Conservation (phyloP, 495 filamentous ascomycete genomes). For the Lasiosphaeris hirsuta region DNA sequence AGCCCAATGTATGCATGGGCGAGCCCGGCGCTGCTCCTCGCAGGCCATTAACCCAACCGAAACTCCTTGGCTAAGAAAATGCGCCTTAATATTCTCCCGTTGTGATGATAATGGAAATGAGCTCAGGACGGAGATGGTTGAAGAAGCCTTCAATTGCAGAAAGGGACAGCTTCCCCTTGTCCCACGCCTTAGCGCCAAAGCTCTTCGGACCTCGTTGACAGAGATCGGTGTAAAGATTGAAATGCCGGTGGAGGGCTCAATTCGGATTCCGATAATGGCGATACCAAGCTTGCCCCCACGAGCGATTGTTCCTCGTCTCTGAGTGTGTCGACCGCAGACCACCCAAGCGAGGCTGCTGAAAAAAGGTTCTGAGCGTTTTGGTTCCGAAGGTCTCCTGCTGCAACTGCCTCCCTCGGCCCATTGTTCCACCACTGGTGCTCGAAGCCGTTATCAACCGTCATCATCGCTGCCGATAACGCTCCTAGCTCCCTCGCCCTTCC, state of each 20-base stretch:
- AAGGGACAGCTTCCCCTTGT: too few species aligned
- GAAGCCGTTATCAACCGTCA: conserved; percentile 54
- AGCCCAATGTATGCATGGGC: too few species aligned
- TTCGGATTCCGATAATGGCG: conserved; percentile 10
- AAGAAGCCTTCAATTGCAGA: too few species aligned
- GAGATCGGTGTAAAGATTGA: conserved; percentile 16
- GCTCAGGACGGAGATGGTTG: too few species aligned
- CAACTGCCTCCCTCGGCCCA: conserved; percentile 26
- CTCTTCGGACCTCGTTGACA: conserved; percentile 33
- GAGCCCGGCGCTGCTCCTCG: too few species aligned
- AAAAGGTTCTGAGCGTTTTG: too few species aligned
- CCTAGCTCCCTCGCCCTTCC: conserved; percentile 40
- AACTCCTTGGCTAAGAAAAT: too few species aligned
- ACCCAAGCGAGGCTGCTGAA: background rate
- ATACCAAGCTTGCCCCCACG: background rate
- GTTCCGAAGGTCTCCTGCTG: background rate
- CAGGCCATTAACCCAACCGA: too few species aligned
- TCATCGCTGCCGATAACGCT: conserved; percentile 50
- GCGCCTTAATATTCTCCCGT: too few species aligned
- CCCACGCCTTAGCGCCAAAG: conserved; percentile 14
- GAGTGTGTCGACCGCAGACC: background rate
- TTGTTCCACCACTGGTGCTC: conserved; percentile 53
- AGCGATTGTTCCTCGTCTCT: background rate
- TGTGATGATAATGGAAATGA: too few species aligned
- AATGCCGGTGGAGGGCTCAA: conserved; percentile 6